Evolutionary conservation across 2,329 filamentous ascomycete species (phyloP).

Genomic region (Myriosclerotinia duriaeana): DNA sequence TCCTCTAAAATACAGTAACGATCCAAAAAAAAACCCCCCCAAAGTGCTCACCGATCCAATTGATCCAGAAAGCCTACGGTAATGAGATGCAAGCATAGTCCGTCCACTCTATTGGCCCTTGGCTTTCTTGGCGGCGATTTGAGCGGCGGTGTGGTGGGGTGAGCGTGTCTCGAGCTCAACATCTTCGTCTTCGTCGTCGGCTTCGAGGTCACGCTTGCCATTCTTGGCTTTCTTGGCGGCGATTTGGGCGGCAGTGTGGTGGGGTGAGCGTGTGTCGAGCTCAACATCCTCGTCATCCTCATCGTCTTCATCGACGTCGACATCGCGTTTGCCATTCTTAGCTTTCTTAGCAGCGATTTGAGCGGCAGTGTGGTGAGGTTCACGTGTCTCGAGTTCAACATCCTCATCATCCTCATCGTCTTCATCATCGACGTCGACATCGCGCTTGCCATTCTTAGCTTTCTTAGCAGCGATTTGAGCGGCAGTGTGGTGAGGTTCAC

Average conservation of each 20-base stretch:
- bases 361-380: no score
- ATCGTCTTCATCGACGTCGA: slow-evolving; percentile 20
- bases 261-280: slow-evolving; percentile 14
- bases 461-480: slow-evolving; percentile 21
- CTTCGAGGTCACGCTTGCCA: background rate
- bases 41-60: background rate
- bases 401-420: no score
- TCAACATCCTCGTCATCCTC: no score
- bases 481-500: no score
- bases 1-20: background rate
- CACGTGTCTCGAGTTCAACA: no score
- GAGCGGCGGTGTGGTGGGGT: slow-evolving; percentile 24
- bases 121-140: slow-evolving; percentile 30
- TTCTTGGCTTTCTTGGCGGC: slow-evolving; percentile 30
- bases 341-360: slow-evolving; percentile 22
- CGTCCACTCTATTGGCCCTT: slow-evolving; percentile 1
- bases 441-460: slow-evolving; percentile 24
- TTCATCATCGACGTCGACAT: background rate
- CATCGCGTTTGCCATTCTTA: slow-evolving; percentile 12
- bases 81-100: background rate
- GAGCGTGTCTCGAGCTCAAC: no score
- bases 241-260: slow-evolving; percentile 28
- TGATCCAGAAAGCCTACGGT: background rate
- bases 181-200: no score
- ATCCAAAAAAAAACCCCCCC: background rate